Base-by-base conservation (phyloP, 768 basidiomycete species). In the Lactarius akahatsu region DNA sequence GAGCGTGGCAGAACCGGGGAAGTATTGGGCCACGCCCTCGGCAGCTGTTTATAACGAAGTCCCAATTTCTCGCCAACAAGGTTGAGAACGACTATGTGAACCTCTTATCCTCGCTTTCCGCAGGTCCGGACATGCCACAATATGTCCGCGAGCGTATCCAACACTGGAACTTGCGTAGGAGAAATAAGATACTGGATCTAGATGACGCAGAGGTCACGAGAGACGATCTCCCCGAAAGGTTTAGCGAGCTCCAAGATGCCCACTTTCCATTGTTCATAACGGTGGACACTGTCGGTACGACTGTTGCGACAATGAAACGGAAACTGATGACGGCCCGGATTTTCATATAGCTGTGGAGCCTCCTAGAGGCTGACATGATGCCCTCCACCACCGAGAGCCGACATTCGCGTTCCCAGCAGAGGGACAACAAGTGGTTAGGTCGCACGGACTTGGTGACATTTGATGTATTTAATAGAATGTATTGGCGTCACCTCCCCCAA, bases 31-130 rank as follows among this genome's bases (percentile, higher is more conserved):
- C 75, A 0, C 85, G 82, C 71, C 85, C 86, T 4, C 81, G 88
- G 15, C 90, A 91, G 70, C 73, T 91, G 15, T 91, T 91, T 65
- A 83, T 91, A 2, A 91, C 90, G 0, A 86, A 89, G 71, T 91
- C 89, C 1, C 80, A 80, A 20, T 78, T 85, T 20, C 80, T 91
- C 3, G 87, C 87, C 0, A 77, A 76, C 20, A 89, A 88, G 69
- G 90, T 91, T n/a, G 80, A 87, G 68, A 85, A 87, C 54, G 86
- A 88, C 71, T 92, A 86, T 70, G 62, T 69, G 6, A 83, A 83
- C 68, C 74, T 89, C n/a, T 69, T 82, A 11, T 75, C 78, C 11
- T 83, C 86, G 0, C 72, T 85, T 38, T 67, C 72, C 2, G 71
- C 78, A 3, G 77, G 77, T 11, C 72, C 76, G 3, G 73, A 77